Percentiles rank a stretch among this genome's conserved stretches.
phyloP scores from a whole-genome alignment of 148 eudicot genomes.

The Fagopyrum homotropicum region DNA sequence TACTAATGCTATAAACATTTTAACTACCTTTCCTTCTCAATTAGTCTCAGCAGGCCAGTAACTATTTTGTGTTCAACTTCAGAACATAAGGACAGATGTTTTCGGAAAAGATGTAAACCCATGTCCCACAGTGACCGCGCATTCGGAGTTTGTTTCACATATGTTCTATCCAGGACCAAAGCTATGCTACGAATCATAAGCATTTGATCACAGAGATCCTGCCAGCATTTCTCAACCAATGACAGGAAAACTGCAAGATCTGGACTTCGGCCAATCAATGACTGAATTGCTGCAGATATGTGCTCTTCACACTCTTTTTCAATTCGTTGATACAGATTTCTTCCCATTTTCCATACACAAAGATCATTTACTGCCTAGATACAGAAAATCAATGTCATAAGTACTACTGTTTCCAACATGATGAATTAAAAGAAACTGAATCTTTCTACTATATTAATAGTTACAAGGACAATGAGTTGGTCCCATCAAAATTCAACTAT shows the following conservation, averaged over 20 bases:
- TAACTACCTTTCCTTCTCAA: constrained; percentile 85
- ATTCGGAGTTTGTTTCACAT: constrained; percentile 80
- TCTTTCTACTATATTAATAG: neutral
- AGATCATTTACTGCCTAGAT: constrained; percentile 87
- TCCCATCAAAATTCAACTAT: neutral
- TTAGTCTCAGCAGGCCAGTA: constrained; percentile 91
- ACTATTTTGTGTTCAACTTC: constrained; percentile 96
- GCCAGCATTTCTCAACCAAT: constrained; percentile 91
- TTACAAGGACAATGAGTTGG: neutral
- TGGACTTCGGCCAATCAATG: constrained; percentile 91
- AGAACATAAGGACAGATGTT: constrained; percentile 72
- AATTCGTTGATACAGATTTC: constrained; percentile 80
- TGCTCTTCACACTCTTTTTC: constrained; percentile 86
- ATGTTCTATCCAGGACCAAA: constrained; percentile 88
- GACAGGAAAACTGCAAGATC: constrained; percentile 88
- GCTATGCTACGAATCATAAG: constrained; percentile 97
- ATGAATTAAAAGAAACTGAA: neutral
- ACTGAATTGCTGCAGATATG: constrained; percentile 54
- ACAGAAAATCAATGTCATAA: neutral
- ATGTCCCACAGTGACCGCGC: constrained; percentile 95
- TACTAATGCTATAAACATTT: neutral
- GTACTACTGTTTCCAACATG: neutral
- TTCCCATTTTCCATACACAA: constrained; percentile 90
- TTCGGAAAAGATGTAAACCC: constrained; percentile 94
- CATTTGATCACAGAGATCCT: constrained; percentile 96